Evolutionary conservation across 306 rosid species (phyloP), one percentile per base, ranked within the genome.

Genomic region (Trichosanthes truncata): DNA sequence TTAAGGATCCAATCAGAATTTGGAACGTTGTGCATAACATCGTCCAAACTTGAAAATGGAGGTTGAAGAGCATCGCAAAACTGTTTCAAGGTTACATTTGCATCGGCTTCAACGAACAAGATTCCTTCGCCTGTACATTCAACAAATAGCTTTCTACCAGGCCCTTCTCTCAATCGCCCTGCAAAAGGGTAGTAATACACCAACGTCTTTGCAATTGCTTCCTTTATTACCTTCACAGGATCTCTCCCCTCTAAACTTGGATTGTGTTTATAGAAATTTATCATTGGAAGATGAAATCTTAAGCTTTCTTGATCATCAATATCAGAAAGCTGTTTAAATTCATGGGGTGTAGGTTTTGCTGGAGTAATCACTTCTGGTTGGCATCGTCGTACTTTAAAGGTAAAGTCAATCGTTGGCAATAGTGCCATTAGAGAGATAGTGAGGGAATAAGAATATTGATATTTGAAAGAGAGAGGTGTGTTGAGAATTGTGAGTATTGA

Each of bases 61-160:
- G 76, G 79, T 6, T 0, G 71, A 45, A 85, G 21, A 4, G 25
- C 43, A 51, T 82, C 71, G 0, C 71, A 77, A 0, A 85, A 63
- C 20, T 79, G 43, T 6, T 82, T 79, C 0, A 85, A 33, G 0
- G 45, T 45, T 0, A 79, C 76, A 6, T 67, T 51, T 11, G 83
- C 81, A 14, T 18, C 33, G 3, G 81, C 87, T 20, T 48, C 81
- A 0, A 81, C 46, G 49, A 81, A 84, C 52, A 81, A 12, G 7
- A 81, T 55, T 5, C 87, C 87, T 45, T 84, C 69, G 1, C 46
- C 81, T 1, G 55, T 84, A 62, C 87, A 84, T 1, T 84, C 81
- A 1, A 84, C 83, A 14, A 35, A 74, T 0, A 86, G 75, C 33
- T n/a, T 57, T 9, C 33, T 1, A 26, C n/a, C n/a, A n/a, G n/a